These are phyloP conservation scores for Cladosporium colombiae DNA, from an alignment of 2,329 filamentous ascomycete genomes.

Conservation along the genomic window DNA sequence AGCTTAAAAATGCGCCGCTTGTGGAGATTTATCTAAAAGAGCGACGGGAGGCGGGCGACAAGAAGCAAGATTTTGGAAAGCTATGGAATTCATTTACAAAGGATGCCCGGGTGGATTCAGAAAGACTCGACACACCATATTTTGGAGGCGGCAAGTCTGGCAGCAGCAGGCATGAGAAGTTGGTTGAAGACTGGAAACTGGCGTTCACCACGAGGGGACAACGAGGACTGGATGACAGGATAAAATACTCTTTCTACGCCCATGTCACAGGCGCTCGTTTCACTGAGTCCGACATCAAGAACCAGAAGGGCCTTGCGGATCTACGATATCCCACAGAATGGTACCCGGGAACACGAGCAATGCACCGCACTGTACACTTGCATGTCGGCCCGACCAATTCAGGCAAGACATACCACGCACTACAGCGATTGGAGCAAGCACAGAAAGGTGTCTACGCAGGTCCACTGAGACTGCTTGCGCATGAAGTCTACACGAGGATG, in stretches of 20 bases:
- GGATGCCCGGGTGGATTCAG: not conserved
- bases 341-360: conserved; percentile 79
- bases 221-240: conserved; percentile 33
- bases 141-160: not conserved
- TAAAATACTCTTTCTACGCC: conserved; percentile 69
- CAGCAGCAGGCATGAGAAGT: not conserved
- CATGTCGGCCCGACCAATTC: conserved; percentile 98
- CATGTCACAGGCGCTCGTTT: conserved; percentile 62
- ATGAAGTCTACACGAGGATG: conserved; percentile 91
- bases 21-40: conserved; percentile 34
- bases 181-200: conserved; percentile 16
- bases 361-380: conserved; percentile 82
- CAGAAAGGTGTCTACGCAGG: conserved; percentile 84
- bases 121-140: not conserved
- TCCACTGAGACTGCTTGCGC: conserved; percentile 81
- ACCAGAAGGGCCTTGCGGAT: conserved; percentile 71
- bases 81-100: conserved; percentile 31
- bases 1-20: conserved; percentile 37
- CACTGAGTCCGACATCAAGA: conserved; percentile 56
- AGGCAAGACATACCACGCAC: conserved; percentile 92
- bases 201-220: conserved; percentile 25
- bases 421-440: conserved; percentile 78
- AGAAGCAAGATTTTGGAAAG: conserved; percentile 28
- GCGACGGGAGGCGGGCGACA: conserved; percentile 20
- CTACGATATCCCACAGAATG: conserved; percentile 88